Conservation (phyloP, 1,139 yeast genomes). For the Suhomyces panamericanus region DNA sequence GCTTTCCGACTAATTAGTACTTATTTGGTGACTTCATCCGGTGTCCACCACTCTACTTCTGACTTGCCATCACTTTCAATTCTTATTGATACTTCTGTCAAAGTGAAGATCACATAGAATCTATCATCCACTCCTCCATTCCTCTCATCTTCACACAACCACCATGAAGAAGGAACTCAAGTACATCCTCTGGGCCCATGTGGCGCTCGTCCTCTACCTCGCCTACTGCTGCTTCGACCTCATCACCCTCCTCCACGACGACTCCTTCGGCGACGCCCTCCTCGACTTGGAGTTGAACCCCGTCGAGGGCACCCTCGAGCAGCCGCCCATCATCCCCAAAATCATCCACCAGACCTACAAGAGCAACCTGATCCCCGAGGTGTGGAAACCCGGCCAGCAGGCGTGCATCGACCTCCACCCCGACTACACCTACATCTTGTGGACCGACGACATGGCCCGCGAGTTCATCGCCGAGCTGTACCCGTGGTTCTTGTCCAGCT, state of each 20-base stretch:
- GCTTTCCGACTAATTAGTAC: no score
- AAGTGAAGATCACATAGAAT: no score
- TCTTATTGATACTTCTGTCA: no score
- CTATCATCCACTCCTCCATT: background rate
- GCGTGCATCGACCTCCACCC: slow-evolving; percentile 78
- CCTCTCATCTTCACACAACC: background rate
- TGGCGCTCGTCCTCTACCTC: slow-evolving; percentile 53
- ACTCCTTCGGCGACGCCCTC: slow-evolving; percentile 63
- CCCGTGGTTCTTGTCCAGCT: slow-evolving; percentile 82
- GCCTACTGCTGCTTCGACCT: slow-evolving; percentile 70
- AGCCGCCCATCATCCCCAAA: slow-evolving; percentile 70
- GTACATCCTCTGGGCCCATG: slow-evolving; percentile 58
- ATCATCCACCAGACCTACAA: slow-evolving; percentile 94
- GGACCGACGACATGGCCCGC: slow-evolving; percentile 88
- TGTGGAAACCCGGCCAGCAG: slow-evolving; percentile 78
- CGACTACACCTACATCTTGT: slow-evolving; percentile 79
- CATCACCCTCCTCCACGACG: slow-evolving; percentile 73
- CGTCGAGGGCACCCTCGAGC: slow-evolving; percentile 36
- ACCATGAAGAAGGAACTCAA: slow-evolving; percentile 60
- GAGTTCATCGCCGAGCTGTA: slow-evolving; percentile 75
- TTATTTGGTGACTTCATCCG: no score
- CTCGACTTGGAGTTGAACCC: slow-evolving; percentile 59
- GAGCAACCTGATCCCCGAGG: slow-evolving; percentile 70
- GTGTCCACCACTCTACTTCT: no score
- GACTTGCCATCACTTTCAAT: no score